Evolutionary conservation across 257 asterid species (phyloP).

Genomic region (Scutellaria galericulata): DNA sequence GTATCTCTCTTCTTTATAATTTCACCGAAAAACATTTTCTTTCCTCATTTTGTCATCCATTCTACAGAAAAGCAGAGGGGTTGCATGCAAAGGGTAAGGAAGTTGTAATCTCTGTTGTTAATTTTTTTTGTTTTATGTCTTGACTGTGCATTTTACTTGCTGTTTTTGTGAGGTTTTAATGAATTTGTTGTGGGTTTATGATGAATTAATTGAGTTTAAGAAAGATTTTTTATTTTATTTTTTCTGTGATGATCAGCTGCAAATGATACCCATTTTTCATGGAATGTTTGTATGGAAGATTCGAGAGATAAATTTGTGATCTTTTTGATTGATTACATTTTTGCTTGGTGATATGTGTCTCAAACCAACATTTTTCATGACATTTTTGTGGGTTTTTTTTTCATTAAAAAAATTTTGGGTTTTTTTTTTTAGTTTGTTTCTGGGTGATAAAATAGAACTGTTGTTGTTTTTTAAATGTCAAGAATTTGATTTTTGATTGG

Average conservation of each 20-base stretch:
- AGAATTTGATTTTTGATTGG: no score
- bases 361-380: not conserved
- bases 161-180: not conserved
- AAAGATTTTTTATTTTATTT: not conserved
- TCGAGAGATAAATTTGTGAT: not conserved
- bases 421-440: not conserved
- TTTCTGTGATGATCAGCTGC: conserved; percentile 14
- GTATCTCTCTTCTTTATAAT: not conserved
- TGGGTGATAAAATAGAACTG: not conserved
- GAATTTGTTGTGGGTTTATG: not conserved
- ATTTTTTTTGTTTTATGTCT: not conserved
- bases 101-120: conserved; percentile 28
- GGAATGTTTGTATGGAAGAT: not conserved
- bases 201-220: not conserved
- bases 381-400: not conserved
- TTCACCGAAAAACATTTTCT: not conserved
- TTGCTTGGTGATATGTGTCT: not conserved
- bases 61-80: not conserved
- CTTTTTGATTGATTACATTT: not conserved
- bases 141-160: not conserved
- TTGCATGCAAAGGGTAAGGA: conserved; percentile 27
- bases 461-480: not conserved
- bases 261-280: not conserved
- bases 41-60: not conserved
- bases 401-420: no score